Evolutionary conservation across 306 rosid genomes (phyloP).

Genomic region (Pterocarpus macrocarpus): DNA sequence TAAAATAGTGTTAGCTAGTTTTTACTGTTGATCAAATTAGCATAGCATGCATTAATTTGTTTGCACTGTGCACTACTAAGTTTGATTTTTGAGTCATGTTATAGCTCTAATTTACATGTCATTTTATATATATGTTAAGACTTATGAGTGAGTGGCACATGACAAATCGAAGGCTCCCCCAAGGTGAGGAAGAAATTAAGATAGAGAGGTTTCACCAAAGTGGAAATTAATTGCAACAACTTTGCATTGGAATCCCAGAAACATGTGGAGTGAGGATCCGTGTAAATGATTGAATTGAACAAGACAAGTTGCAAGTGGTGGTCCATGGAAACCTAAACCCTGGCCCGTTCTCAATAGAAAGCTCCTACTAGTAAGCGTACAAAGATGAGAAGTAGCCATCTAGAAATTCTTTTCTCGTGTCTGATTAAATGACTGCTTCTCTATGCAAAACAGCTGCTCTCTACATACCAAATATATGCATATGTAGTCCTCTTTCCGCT

Average conservation of each 20-base stretch:
- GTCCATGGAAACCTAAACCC: slow-evolving; percentile 49
- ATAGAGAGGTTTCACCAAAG: slow-evolving; percentile 28
- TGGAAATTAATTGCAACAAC: slow-evolving; percentile 10
- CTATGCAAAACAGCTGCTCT: slow-evolving; percentile 8
- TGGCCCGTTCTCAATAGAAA: slow-evolving; percentile 25
- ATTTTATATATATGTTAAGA: too few species aligned
- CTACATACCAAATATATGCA: background rate
- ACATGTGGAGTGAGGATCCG: slow-evolving; percentile 49
- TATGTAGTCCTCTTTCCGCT: background rate
- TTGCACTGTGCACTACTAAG: too few species aligned
- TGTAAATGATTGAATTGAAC: slow-evolving; percentile 54
- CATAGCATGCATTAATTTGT: too few species aligned
- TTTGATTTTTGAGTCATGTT: too few species aligned
- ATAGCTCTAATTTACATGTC: too few species aligned
- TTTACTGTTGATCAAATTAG: too few species aligned
- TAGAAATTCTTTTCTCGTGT: slow-evolving; percentile 37
- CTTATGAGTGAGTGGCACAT: too few species aligned
- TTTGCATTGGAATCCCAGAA: slow-evolving; percentile 38
- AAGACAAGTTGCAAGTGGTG: slow-evolving; percentile 60
- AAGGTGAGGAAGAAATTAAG: background rate
- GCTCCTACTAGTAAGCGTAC: background rate
- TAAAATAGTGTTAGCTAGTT: background rate
- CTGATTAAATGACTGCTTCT: background rate
- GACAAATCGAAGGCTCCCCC: background rate
- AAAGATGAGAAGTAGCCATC: slow-evolving; percentile 43